phyloP scores from a whole-genome alignment of 2,329 filamentous ascomycete genomes.

The Talaromyces piceae region DNA sequence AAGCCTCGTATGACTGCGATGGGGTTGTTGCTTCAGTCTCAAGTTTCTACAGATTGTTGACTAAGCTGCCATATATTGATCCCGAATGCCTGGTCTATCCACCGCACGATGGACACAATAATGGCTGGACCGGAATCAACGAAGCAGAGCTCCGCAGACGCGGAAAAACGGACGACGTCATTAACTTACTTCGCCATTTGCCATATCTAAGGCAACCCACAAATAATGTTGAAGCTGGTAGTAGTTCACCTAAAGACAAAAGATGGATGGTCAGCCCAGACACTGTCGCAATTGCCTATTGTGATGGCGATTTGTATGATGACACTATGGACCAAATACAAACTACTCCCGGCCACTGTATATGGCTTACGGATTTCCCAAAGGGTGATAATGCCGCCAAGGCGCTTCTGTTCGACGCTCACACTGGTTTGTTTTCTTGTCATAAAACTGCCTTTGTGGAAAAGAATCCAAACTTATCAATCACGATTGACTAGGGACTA shows the following conservation, averaged over 20 bases:
- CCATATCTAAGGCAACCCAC: slow-evolving; percentile 1
- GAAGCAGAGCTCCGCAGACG: slow-evolving; percentile 6
- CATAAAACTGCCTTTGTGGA: neutral
- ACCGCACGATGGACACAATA: neutral
- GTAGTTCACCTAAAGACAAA: neutral
- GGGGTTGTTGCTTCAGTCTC: neutral
- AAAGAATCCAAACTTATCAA: neutral
- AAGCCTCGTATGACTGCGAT: neutral
- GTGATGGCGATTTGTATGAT: slow-evolving; percentile 5
- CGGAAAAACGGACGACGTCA: slow-evolving; percentile 5
- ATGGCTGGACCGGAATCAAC: slow-evolving; percentile 5
- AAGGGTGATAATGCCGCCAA: neutral
- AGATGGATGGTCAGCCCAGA: slow-evolving; percentile 7
- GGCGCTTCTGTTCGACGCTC: slow-evolving; percentile 3
- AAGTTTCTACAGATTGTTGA: neutral
- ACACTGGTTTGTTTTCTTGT: neutral
- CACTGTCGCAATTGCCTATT: slow-evolving; percentile 4
- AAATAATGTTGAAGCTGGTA: neutral
- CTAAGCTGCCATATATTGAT: slow-evolving; percentile 5
- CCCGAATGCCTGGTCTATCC: neutral
- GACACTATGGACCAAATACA: slow-evolving; percentile 6
- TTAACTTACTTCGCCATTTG: slow-evolving; percentile 3
- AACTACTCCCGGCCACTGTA: slow-evolving; percentile 9
- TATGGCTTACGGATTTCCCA: slow-evolving; percentile 4
- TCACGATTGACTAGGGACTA: slow-evolving; percentile 1